Conservation (phyloP, 352 stramenopile species). For the Phytophthora syringae region DNA sequence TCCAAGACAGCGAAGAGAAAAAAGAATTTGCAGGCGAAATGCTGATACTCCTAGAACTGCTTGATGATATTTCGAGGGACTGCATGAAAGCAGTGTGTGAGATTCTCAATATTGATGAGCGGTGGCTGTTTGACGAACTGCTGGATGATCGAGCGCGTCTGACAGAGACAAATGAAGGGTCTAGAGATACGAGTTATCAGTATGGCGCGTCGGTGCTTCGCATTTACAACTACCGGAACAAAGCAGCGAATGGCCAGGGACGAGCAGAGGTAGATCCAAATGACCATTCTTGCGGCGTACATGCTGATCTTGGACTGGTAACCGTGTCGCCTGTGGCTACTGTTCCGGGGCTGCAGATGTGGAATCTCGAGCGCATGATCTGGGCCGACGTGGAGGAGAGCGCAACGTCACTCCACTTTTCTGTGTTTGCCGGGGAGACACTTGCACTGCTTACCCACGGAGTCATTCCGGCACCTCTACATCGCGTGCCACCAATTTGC, state of each 20-base stretch:
- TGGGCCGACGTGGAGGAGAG: conserved; percentile 82
- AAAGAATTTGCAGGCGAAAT: conserved; percentile 65
- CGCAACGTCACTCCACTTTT: conserved; percentile 68
- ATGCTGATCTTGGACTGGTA: conserved; percentile 81
- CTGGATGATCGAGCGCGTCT: conserved; percentile 62
- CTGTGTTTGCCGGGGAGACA: conserved; percentile 83
- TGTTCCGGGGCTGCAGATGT: conserved; percentile 83
- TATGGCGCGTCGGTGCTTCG: conserved; percentile 85
- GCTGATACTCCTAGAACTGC: conserved; percentile 59
- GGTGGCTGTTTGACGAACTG: conserved; percentile 71
- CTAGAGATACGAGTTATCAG: conserved; percentile 62
- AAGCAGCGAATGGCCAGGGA: conserved; percentile 28
- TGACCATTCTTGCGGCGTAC: conserved; percentile 75
- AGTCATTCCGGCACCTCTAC: conserved; percentile 70
- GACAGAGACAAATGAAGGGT: conserved; percentile 26
- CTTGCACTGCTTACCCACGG: conserved; percentile 79
- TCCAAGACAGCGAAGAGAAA: conserved; percentile 47
- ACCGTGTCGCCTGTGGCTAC: conserved; percentile 82
- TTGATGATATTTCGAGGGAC: conserved; percentile 72
- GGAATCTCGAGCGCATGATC: conserved; percentile 85
- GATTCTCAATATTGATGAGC: conserved; percentile 64
- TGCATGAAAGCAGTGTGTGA: conserved; percentile 84
- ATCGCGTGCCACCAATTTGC: conserved; percentile 77
- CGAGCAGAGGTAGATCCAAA: conserved; percentile 46
- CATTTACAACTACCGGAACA: conserved; percentile 89